Base-by-base conservation (phyloP, 306 rosid genomes). In the Sicyos edulis region DNA sequence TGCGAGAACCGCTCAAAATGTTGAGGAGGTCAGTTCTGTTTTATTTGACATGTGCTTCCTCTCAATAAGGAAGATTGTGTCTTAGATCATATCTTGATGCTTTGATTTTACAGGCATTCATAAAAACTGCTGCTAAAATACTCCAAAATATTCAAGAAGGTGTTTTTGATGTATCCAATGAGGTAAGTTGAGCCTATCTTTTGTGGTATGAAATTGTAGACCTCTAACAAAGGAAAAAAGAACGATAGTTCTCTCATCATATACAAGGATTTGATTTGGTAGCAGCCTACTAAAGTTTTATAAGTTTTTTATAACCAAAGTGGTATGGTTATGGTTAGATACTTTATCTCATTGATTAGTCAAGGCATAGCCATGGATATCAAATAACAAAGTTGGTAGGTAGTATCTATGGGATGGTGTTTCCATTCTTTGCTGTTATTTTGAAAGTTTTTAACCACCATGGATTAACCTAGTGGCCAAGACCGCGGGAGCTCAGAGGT, bases 91-190 rank as follows among this genome's bases (percentile, higher is more conserved):
- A 22, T 16, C 20, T 19, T 8, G 2, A 10, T 15, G 34, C 37
- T 42, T 65, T 40, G 65, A 47, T 54, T 57, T 34, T 78, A 49
- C 89, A 90, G 98, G 98, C 98, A 77, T 92, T 90, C 74, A 88
- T 86, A 74, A 84, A 64, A 77, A 87, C 98, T 68, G 96, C 98
- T 74, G 98, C 86, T 9, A 90, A 88, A 80, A 92, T 92, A 80
- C 96, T 88, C 74, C 96, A 90, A 80, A 92, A 92, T 73, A 92
- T 92, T 65, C 96, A 90, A 81, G 96, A 87, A 34, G 96, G 98
- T 17, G 90, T 92, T 71, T 83, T 90, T 74, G 98, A 92, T 80
- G 96, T 86, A 55, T 87, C 93, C 64, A 92, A 92, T 81, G 98
- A 92, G 96, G 98, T 90, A 88, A 87, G 21, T 49, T 56, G 20